Conservation (phyloP, 345 rosid genomes). For the Salix arbutifolia region DNA sequence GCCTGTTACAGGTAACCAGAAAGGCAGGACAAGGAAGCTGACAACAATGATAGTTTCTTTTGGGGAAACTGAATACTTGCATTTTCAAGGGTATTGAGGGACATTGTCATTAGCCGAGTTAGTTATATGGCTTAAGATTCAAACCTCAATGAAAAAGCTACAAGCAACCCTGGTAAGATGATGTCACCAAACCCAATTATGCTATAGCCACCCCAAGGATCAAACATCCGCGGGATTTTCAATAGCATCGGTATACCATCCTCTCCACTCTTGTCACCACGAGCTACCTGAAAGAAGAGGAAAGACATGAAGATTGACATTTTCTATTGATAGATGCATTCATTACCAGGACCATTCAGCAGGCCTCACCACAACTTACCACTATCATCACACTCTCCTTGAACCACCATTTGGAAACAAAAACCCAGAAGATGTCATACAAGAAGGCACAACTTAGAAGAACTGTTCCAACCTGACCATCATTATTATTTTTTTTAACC, state of each 20-base stretch:
- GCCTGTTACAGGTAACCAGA: neutral
- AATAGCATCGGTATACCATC: slow-evolving; percentile 95
- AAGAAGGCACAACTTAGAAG: slow-evolving; percentile 91
- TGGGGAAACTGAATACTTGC: neutral
- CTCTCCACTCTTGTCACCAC: slow-evolving; percentile 92
- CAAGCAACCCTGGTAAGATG: slow-evolving; percentile 85
- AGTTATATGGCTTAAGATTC: slow-evolving; percentile 6
- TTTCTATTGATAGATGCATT: neutral
- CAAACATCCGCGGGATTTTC: slow-evolving; percentile 95
- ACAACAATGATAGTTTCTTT: neutral
- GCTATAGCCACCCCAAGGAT: slow-evolving; percentile 99
- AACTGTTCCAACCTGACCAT: slow-evolving; percentile 81
- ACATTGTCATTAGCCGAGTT: neutral
- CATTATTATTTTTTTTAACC: slow-evolving; percentile 13
- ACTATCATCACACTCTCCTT: slow-evolving; percentile 99
- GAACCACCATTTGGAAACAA: slow-evolving; percentile 92
- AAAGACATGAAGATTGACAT: neutral
- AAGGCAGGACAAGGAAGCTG: neutral
- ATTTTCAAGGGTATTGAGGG: neutral
- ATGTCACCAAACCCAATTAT: slow-evolving; percentile 98
- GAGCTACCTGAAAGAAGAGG: slow-evolving; percentile 67
- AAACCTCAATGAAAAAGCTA: slow-evolving; percentile 89
- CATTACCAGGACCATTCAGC: neutral
- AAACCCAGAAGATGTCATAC: slow-evolving; percentile 99
- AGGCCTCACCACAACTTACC: slow-evolving; percentile 45